These are phyloP conservation scores for Gigaspora rosea DNA, from an alignment of 192 early-diverging fungal species.

Conservation along the genomic window DNA sequence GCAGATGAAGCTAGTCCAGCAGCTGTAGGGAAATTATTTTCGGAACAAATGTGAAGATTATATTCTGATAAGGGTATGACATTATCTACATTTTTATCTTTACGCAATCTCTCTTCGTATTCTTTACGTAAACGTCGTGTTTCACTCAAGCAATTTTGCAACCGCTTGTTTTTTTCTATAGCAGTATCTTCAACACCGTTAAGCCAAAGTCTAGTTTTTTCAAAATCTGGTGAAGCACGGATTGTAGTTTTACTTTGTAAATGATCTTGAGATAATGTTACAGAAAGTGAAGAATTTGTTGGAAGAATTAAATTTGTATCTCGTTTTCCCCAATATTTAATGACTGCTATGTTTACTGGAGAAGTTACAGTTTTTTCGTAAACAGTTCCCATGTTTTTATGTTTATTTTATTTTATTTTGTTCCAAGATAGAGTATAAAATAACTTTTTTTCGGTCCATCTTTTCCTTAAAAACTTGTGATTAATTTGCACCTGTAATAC, in stretches of 20 bases:
- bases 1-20: slow-evolving; percentile 98
- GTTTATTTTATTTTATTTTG: too few relatives aligned
- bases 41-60: slow-evolving; percentile 88
- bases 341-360: slow-evolving; percentile 97
- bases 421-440: too few relatives aligned
- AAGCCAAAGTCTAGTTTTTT: slow-evolving; percentile 87
- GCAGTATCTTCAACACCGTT: slow-evolving; percentile 88
- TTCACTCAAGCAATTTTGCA: slow-evolving; percentile 80
- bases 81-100: slow-evolving; percentile 34
- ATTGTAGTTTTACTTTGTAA: slow-evolving; percentile 94
- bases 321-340: slow-evolving; percentile 99
- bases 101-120: slow-evolving; percentile 55
- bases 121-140: slow-evolving; percentile 70
- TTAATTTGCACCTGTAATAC: too few relatives aligned
- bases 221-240: slow-evolving; percentile 63
- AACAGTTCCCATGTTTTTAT: slow-evolving; percentile 30
- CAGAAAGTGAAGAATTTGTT: slow-evolving; percentile 96
- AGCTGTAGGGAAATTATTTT: slow-evolving; percentile 99
- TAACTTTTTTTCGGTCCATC: too few relatives aligned
- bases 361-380: slow-evolving; percentile 81
- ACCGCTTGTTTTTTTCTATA: slow-evolving; percentile 76
- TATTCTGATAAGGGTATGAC: slow-evolving; percentile 62
- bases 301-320: slow-evolving; percentile 88
- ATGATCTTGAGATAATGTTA: slow-evolving; percentile 95
- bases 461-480: too few relatives aligned